phyloP scores from a whole-genome alignment of 768 basidiomycete genomes.

The Hygrocybe punicea region DNA sequence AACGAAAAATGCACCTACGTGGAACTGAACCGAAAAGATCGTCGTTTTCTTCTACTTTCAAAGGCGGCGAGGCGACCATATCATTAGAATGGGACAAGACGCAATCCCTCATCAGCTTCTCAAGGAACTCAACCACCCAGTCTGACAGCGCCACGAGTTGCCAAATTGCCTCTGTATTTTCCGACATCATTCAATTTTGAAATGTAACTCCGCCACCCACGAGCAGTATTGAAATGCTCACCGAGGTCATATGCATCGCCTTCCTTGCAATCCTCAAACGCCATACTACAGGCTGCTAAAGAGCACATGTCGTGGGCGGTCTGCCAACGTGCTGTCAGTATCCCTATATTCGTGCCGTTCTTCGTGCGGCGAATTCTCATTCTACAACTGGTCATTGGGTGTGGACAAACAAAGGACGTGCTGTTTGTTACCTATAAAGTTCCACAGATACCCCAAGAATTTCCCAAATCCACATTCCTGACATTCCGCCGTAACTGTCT shows the following conservation, averaged over 20 bases:
- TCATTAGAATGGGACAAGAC: slow-evolving; percentile 36
- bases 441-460: slow-evolving; percentile 47
- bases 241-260: slow-evolving; percentile 62
- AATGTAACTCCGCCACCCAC: neutral
- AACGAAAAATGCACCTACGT: slow-evolving; percentile 19
- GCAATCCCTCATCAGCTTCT: slow-evolving; percentile 56
- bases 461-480: slow-evolving; percentile 41
- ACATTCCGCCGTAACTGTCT: slow-evolving; percentile 36
- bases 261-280: slow-evolving; percentile 66
- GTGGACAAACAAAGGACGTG: slow-evolving; percentile 33
- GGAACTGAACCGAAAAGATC: slow-evolving; percentile 18
- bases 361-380: slow-evolving; percentile 12
- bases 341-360: slow-evolving; percentile 37
- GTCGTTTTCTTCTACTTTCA: slow-evolving; percentile 26
- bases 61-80: slow-evolving; percentile 3
- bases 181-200: neutral
- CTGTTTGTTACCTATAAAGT: slow-evolving; percentile 47
- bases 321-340: slow-evolving; percentile 49
- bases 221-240: slow-evolving; percentile 24
- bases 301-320: slow-evolving; percentile 68
- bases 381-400: slow-evolving; percentile 6
- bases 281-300: slow-evolving; percentile 53
- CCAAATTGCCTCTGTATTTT: slow-evolving; percentile 62
- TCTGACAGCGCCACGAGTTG: slow-evolving; percentile 58
- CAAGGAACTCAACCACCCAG: slow-evolving; percentile 62